These are phyloP conservation scores for Escallonia herrerae DNA, from an alignment of 129 eudicot genomes.

Conservation along the genomic window DNA sequence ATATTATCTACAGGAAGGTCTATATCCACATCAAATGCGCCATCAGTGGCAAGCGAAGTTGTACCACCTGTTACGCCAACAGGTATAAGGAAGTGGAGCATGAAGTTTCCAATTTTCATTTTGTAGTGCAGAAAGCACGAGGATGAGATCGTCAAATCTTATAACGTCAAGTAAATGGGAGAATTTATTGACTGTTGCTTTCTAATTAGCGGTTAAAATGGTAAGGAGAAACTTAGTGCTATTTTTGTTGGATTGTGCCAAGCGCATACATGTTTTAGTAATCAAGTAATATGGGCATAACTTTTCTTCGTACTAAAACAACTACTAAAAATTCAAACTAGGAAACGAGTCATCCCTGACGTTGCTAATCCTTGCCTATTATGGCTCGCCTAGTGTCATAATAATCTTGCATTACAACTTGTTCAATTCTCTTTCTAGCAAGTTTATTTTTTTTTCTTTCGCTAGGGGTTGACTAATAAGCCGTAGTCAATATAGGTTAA, in stretches of 20 bases:
- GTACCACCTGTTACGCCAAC: constrained; percentile 1
- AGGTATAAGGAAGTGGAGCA: constrained; percentile 6
- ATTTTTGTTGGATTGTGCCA: neutral
- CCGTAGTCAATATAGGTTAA: neutral
- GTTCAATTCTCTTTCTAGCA: too few relatives aligned
- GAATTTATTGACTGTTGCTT: neutral
- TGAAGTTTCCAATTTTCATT: neutral
- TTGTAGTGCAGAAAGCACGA: neutral
- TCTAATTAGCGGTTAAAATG: neutral
- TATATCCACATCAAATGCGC: constrained; percentile 5
- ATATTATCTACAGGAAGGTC: constrained; percentile 4
- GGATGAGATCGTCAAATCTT: neutral
- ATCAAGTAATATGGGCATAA: too few relatives aligned
- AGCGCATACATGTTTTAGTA: neutral
- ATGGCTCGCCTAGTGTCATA: too few relatives aligned
- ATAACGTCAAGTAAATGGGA: neutral
- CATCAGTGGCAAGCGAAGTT: constrained; percentile 7
- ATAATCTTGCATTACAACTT: too few relatives aligned
- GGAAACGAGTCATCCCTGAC: too few relatives aligned
- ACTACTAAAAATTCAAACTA: too few relatives aligned
- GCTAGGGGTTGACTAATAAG: neutral
- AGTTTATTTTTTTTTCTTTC: too few relatives aligned
- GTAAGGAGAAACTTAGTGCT: neutral
- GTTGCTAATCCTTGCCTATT: too few relatives aligned
- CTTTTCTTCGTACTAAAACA: too few relatives aligned